Conservation (phyloP, 2,329 filamentous ascomycete species). For the Aureobasidium sp. region DNA sequence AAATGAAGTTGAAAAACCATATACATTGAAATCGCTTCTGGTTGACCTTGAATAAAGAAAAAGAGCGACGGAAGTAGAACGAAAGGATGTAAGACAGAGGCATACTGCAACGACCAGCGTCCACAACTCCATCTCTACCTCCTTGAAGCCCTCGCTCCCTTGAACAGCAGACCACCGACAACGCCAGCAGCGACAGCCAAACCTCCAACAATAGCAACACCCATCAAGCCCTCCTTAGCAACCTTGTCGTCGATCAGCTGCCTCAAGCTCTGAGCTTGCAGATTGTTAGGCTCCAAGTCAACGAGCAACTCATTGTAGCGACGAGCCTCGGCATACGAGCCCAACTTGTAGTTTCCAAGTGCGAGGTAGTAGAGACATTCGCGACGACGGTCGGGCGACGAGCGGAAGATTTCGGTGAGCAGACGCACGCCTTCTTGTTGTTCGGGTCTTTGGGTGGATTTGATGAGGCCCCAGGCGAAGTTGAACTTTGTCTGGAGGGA, state of each 20-base stretch:
- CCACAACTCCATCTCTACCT: neutral
- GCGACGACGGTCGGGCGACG: constrained; percentile 81
- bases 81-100: neutral
- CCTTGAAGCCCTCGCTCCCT: constrained; percentile 46
- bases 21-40: neutral
- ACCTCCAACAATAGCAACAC: constrained; percentile 89
- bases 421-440: constrained; percentile 92
- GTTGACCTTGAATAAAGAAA: neutral
- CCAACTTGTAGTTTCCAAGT: constrained; percentile 95
- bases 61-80: neutral
- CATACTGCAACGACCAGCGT: neutral
- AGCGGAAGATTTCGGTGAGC: constrained; percentile 93
- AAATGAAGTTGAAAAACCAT: neutral
- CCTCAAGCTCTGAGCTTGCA: constrained; percentile 82
- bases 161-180: constrained; percentile 78
- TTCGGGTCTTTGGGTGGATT: constrained; percentile 74
- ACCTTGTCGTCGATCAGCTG: constrained; percentile 93
- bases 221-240: constrained; percentile 85
- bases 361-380: constrained; percentile 98
- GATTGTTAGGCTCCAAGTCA: constrained; percentile 82
- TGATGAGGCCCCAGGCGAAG: constrained; percentile 98
- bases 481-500: constrained; percentile 99
- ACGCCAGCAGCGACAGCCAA: constrained; percentile 90
- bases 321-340: constrained; percentile 91
- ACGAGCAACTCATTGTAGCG: constrained; percentile 90